phyloP scores from a whole-genome alignment of 2,329 filamentous ascomycete species.

The Aspergillus sp. region DNA sequence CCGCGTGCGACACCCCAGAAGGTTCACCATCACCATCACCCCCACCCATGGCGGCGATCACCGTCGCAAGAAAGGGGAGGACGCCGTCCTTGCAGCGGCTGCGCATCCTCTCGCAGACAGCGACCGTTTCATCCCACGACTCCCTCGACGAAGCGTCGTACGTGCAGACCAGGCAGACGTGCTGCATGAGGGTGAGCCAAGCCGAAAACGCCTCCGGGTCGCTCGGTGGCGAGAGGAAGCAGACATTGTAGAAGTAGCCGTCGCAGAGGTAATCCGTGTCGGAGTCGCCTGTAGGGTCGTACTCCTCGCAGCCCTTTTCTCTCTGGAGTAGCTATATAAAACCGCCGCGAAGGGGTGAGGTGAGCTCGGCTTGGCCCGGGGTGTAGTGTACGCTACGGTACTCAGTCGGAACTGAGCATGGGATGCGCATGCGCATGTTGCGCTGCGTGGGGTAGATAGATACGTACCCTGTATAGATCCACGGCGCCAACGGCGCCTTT shows the following conservation, averaged over 20 bases:
- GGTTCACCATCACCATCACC: background rate
- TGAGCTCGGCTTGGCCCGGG: background rate
- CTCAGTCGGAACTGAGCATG: too few species aligned
- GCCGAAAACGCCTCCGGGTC: background rate
- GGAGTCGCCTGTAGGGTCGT: background rate
- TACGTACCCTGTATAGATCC: background rate
- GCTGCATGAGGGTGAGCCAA: background rate
- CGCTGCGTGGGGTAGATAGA: background rate
- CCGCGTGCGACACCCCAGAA: background rate
- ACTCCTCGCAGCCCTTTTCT: background rate
- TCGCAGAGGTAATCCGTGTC: background rate
- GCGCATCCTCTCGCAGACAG: background rate
- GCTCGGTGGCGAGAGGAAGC: background rate
- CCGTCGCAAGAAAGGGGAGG: background rate
- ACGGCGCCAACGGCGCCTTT: background rate
- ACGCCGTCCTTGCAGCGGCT: background rate
- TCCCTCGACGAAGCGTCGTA: background rate
- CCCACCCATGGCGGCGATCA: background rate
- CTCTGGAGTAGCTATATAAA: background rate
- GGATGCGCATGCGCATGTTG: too few species aligned
- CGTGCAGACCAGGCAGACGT: background rate
- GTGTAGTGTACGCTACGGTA: too few species aligned
- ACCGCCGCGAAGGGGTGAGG: too few species aligned
- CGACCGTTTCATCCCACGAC: background rate
- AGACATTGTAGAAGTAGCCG: background rate